These are phyloP conservation scores for Adansonia grandidieri DNA, from an alignment of 441 rosid species.

Conservation along the genomic window DNA sequence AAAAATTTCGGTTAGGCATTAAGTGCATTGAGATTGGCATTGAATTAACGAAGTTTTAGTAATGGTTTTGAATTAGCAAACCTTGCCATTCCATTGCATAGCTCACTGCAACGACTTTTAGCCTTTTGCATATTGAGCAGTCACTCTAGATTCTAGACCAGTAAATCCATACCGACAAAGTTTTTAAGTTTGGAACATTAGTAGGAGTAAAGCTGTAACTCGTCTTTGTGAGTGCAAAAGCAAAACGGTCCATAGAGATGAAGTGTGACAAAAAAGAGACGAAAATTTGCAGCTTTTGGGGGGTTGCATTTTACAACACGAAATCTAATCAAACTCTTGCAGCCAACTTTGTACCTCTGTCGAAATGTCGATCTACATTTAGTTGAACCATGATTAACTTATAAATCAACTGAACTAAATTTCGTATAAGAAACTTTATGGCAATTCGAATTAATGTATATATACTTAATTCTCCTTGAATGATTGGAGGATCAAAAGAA, in stretches of 20 bases:
- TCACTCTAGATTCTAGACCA: neutral
- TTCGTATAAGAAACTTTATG: too few relatives aligned
- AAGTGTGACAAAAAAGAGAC: neutral
- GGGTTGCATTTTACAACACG: neutral
- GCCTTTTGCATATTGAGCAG: too few relatives aligned
- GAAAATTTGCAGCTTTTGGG: neutral
- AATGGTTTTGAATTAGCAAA: neutral
- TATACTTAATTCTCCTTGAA: neutral
- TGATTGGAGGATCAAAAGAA: neutral
- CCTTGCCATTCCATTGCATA: too few relatives aligned
- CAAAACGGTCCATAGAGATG: neutral
- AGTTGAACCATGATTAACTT: too few relatives aligned
- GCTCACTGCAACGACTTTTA: too few relatives aligned
- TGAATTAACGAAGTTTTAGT: neutral
- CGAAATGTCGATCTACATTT: neutral
- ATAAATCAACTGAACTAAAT: too few relatives aligned
- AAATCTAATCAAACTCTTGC: neutral
- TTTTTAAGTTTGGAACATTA: constrained; percentile 8
- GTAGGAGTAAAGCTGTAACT: neutral
- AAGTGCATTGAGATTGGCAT: neutral
- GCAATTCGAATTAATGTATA: neutral
- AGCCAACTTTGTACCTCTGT: neutral
- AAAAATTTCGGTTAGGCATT: neutral
- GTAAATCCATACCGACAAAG: neutral
- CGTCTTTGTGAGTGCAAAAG: neutral